Conservation (phyloP, 805 yeast genomes). For the Wickerhamomyces queroliae region DNA sequence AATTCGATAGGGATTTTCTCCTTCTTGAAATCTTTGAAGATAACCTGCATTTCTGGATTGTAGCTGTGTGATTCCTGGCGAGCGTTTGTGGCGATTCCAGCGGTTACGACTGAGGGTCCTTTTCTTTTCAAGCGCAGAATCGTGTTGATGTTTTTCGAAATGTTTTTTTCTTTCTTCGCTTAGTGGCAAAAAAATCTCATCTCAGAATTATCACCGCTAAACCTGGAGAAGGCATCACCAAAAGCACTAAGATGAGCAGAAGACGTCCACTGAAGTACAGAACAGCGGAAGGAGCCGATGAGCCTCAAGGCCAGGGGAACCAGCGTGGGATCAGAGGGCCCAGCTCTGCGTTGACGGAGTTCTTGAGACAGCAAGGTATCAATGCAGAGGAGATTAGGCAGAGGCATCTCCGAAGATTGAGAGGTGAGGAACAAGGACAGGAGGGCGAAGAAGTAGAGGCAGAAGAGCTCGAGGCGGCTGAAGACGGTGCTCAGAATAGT, state of each 20-base stretch:
- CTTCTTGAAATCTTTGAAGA: conserved; percentile 90
- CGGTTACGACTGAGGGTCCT: background rate
- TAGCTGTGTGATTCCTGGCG: background rate
- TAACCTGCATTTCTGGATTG: conserved; percentile 53
- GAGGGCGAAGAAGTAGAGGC: conserved; percentile 1
- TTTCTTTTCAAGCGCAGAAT: background rate
- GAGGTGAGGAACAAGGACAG: conserved; percentile 4
- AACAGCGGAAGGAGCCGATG: conserved; percentile 2
- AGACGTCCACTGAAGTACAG: conserved; percentile 22
- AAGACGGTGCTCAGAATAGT: background rate
- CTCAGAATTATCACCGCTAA: background rate
- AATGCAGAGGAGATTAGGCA: conserved; percentile 70
- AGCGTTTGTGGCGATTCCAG: no score
- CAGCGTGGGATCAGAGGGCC: conserved; percentile 40
- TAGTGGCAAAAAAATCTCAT: background rate
- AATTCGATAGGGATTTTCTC: conserved; percentile 78
- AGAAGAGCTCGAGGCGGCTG: background rate
- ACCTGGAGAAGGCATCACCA: background rate
- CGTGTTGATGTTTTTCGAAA: no score
- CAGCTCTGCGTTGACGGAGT: conserved; percentile 86
- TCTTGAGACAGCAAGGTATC: conserved; percentile 84
- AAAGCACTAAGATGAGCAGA: conserved; percentile 17
- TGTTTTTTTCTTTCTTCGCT: no score
- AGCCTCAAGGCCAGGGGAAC: conserved; percentile 8
- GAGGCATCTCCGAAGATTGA: conserved; percentile 30